Conservation (phyloP, 2,329 filamentous ascomycete species). For the Monosporascus sp. region DNA sequence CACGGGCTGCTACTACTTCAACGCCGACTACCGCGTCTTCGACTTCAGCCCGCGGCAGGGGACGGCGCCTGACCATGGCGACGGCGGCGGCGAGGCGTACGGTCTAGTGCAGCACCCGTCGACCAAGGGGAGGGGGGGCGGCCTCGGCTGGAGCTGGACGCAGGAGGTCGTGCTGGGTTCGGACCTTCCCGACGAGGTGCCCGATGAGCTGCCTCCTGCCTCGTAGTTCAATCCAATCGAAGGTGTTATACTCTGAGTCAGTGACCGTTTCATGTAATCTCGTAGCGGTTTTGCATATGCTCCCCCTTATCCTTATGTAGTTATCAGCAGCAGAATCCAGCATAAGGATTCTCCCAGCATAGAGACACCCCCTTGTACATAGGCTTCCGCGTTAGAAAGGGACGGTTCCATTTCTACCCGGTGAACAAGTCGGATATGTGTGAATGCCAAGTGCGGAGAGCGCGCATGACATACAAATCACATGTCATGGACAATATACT, state of each 20-base stretch:
- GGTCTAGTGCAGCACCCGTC: constrained; percentile 42
- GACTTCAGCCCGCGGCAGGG: constrained; percentile 32
- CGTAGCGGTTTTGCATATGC: too few relatives aligned
- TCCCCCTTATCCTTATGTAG: too few relatives aligned
- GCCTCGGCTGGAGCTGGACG: constrained; percentile 42
- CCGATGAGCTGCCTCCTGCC: constrained; percentile 4
- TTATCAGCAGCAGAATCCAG: too few relatives aligned
- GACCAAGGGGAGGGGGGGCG: constrained; percentile 41
- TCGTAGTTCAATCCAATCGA: background rate
- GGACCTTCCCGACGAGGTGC: constrained; percentile 29
- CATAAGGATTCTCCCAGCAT: too few relatives aligned
- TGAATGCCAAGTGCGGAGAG: too few relatives aligned
- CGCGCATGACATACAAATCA: too few relatives aligned
- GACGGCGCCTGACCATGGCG: constrained; percentile 5
- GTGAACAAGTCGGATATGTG: too few relatives aligned
- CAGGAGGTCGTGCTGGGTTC: constrained; percentile 32
- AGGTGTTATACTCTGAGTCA: background rate
- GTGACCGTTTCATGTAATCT: too few relatives aligned
- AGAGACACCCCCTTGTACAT: too few relatives aligned
- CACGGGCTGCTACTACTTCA: constrained; percentile 50
- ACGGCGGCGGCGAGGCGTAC: constrained; percentile 16
- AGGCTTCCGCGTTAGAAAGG: too few relatives aligned
- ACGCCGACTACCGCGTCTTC: constrained; percentile 61
- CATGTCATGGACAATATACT: too few relatives aligned
- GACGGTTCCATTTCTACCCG: too few relatives aligned